Evolutionary conservation across 257 asterid species (phyloP).

Genomic region (Fraxinus excelsior): DNA sequence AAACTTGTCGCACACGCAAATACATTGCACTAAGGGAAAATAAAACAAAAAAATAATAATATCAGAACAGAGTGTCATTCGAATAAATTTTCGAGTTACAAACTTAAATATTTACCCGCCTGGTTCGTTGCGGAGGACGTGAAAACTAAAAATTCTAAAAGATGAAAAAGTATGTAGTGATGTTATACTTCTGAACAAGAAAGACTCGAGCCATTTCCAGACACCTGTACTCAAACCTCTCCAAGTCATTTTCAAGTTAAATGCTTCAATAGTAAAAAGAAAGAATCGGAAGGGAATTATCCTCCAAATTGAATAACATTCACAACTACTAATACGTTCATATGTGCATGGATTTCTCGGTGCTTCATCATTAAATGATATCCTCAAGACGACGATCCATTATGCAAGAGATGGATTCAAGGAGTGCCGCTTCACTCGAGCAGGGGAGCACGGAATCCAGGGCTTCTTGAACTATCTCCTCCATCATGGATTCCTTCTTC

Average conservation of each 20-base stretch:
- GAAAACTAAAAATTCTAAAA: not conserved
- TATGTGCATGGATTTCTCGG: constrained; percentile 1
- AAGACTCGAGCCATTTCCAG: not conserved
- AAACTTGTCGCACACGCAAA: not conserved
- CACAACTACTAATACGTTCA: constrained; percentile 11
- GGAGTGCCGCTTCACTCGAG: constrained; percentile 25
- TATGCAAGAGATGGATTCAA: constrained; percentile 20
- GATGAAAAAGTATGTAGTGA: not conserved
- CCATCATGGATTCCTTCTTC: constrained; percentile 27
- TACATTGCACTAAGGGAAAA: not conserved
- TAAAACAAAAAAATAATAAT: not conserved
- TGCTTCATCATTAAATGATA: constrained; percentile 1
- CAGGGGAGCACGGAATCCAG: constrained; percentile 22
- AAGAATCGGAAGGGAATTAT: not conserved
- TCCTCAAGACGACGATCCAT: constrained; percentile 27
- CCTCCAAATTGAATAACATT: not conserved
- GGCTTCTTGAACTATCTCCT: constrained; percentile 25
- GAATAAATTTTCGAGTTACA: not conserved
- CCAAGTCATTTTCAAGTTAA: not conserved
- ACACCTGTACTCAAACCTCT: not conserved
- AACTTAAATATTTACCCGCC: not conserved
- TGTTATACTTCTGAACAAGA: not conserved
- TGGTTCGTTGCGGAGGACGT: not conserved
- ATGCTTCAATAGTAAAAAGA: not conserved
- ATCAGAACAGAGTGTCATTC: not conserved